These are phyloP conservation scores for Lanmaoa pseudosensibilis DNA, from an alignment of 768 basidiomycete species.

Conservation along the genomic window DNA sequence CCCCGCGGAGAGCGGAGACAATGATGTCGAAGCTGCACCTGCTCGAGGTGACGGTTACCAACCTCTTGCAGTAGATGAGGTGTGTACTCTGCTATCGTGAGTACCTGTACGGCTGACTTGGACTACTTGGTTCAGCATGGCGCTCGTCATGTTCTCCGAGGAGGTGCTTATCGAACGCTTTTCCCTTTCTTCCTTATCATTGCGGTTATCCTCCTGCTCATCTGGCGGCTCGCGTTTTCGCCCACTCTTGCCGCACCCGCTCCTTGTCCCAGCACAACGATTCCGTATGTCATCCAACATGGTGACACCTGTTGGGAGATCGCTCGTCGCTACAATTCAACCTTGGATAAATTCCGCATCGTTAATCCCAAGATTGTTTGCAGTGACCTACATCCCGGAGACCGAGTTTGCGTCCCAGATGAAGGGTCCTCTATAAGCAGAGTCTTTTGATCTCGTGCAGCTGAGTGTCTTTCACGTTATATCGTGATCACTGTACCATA, in stretches of 20 bases:
- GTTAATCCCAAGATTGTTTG: conserved; percentile 57
- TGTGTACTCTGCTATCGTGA: conserved; percentile 22
- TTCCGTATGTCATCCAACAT: conserved; percentile 48
- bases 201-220: conserved; percentile 57
- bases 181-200: conserved; percentile 75
- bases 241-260: conserved; percentile 28
- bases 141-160: conserved; percentile 33
- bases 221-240: conserved; percentile 58
- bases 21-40: conserved; percentile 58
- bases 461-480: not conserved
- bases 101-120: conserved; percentile 2
- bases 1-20: conserved; percentile 34
- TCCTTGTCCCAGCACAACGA: conserved; percentile 38
- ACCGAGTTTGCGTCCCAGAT: conserved; percentile 57
- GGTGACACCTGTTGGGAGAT: conserved; percentile 72
- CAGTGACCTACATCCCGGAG: conserved; percentile 58
- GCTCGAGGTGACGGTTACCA: conserved; percentile 57
- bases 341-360: conserved; percentile 50
- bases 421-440: conserved; percentile 36
- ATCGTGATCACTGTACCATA: conserved; percentile 22
- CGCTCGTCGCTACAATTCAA: conserved; percentile 46
- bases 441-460: conserved; percentile 20
- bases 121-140: conserved; percentile 34
- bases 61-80: conserved; percentile 51
- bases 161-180: conserved; percentile 56